Conservation (phyloP, 2,329 filamentous ascomycete genomes). For the Fusarium clavum region DNA sequence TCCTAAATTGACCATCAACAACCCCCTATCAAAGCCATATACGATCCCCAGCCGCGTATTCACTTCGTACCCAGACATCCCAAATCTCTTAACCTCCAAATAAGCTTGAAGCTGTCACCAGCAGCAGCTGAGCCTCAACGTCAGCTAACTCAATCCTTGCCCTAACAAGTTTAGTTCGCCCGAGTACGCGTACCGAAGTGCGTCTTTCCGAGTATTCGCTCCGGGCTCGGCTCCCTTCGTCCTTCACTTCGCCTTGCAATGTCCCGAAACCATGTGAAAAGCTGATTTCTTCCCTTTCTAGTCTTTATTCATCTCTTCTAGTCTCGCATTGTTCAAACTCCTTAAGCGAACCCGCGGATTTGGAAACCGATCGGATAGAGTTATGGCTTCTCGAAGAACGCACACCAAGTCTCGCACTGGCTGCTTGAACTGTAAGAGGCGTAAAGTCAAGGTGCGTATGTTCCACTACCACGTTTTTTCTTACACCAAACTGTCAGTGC, state of each 20-base stretch:
- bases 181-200: constrained; percentile 41
- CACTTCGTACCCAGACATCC: not conserved
- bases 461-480: not conserved
- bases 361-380: constrained; percentile 2
- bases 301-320: constrained; percentile 1
- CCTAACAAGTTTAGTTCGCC: constrained; percentile 23
- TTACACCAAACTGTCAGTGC: not conserved
- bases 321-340: constrained; percentile 5
- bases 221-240: constrained; percentile 17
- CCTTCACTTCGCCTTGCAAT: constrained; percentile 5
- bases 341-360: constrained; percentile 41
- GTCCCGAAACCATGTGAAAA: constrained; percentile 17
- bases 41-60: not conserved
- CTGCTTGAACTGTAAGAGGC: constrained; percentile 49
- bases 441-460: constrained; percentile 50
- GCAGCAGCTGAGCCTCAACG: constrained; percentile 15
- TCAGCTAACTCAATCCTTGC: not conserved
- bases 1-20: not conserved
- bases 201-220: constrained; percentile 39
- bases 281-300: constrained; percentile 7
- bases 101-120: not conserved
- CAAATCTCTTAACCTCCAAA: not conserved
- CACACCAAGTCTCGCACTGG: constrained; percentile 52
- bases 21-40: not conserved
- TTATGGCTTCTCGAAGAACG: constrained; percentile 44